Base-by-base conservation (phyloP, 768 basidiomycete species). In the Suillus fuscotomentosus region DNA sequence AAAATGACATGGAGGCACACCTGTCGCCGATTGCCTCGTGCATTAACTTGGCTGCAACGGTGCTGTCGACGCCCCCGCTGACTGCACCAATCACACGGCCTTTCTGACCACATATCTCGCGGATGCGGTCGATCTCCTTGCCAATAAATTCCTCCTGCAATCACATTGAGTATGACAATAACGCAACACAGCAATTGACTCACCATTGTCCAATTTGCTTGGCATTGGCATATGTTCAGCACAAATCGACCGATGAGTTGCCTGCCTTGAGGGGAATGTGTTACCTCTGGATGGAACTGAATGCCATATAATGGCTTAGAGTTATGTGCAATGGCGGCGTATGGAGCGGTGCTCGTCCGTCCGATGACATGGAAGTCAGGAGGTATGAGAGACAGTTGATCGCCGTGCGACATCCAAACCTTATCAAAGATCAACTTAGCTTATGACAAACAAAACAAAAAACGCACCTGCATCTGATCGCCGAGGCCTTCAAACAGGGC, bases 371-470 rank as follows among this genome's bases (percentile, higher is more conserved):
- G 88, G 78, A 97, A 99, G 70, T 90, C 81, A 0, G 88, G 78
- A 17, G 97, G 97, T 2, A 91, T 84, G 57, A 83, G 85, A 34
- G 88, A 90, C 41, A 99, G 84, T 68, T 97, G 94, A 77, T 99
- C 97, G 13, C 96, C 95, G 74, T 99, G 97, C 20, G 97, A 98
- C 97, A 99, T 99, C 97, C 97, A 99, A 59, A 99, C 97, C 97
- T 99, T 5, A 62, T 43, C 47, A 13, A 24, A 36, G 56, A 56
- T 62, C 42, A 42, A n/a, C 7, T 22, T 34, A 10, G 48, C 31
- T 15, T 20, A 20, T 39, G 36, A 15, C 14, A 15, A 1, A 27
- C 38, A 62, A 51, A 22, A 48, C 22, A 15, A 36, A 36, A 11
- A 60, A 68, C 80, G 50, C 69, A 94, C 96, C 84, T 94, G 91